These are phyloP conservation scores for Trichoderma semiorbis DNA, from an alignment of 2,329 filamentous ascomycete genomes.

Conservation along the genomic window DNA sequence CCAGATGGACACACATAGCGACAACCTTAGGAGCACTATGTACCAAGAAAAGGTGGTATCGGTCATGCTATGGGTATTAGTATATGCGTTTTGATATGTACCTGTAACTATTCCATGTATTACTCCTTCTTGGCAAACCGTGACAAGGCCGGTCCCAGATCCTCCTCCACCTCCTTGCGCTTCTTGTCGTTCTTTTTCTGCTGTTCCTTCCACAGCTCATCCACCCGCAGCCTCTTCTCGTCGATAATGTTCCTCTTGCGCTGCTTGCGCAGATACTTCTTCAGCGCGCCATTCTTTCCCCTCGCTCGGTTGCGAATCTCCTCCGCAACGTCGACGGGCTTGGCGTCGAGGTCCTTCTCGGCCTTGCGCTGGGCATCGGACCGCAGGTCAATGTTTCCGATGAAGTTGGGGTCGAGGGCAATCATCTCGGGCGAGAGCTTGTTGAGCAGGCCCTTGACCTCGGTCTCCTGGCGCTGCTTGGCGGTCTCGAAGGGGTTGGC, in stretches of 20 bases:
- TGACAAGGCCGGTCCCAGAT: constrained; percentile 80
- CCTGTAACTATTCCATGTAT: constrained; percentile 6
- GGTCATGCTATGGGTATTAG: constrained; percentile 21
- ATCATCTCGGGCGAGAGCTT: constrained; percentile 98
- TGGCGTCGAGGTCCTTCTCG: constrained; percentile 76
- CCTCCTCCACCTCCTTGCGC: constrained; percentile 60
- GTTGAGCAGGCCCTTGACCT: constrained; percentile 86
- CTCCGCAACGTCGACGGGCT: constrained; percentile 53
- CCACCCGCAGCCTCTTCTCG: constrained; percentile 83
- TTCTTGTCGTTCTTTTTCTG: constrained; percentile 63
- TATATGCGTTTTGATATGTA: constrained; percentile 14
- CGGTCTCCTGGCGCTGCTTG: constrained; percentile 88
- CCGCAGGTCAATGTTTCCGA: constrained; percentile 81
- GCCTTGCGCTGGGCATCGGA: constrained; percentile 72
- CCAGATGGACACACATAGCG: not conserved
- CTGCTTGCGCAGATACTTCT: constrained; percentile 89
- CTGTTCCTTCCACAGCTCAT: constrained; percentile 74
- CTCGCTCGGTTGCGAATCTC: constrained; percentile 73
- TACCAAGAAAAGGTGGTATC: not conserved
- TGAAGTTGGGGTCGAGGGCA: constrained; percentile 83
- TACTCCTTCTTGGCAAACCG: constrained; percentile 75
- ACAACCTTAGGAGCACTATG: not conserved
- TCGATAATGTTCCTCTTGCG: constrained; percentile 91
- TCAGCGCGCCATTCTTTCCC: constrained; percentile 84
- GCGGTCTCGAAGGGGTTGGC: constrained; percentile 91